phyloP scores from a whole-genome alignment of 176 grass and related monocot genomes.

The Ananas comosus region DNA sequence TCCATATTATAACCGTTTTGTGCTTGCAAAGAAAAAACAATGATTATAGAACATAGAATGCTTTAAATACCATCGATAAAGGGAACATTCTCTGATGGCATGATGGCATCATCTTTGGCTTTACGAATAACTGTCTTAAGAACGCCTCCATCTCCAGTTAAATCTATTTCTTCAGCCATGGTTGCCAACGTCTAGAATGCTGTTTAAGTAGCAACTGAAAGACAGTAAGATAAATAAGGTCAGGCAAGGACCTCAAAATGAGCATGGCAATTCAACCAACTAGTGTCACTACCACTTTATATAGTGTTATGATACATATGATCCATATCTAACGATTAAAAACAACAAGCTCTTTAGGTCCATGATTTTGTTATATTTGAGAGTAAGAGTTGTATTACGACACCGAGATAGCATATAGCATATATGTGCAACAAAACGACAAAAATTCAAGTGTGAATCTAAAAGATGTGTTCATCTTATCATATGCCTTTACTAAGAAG shows the following conservation, averaged over 20 bases:
- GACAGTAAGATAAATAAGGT: neutral
- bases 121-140: constrained; percentile 66
- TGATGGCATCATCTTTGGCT: constrained; percentile 65
- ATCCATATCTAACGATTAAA: too few relatives aligned
- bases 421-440: too few relatives aligned
- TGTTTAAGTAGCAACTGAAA: neutral
- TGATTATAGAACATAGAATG: neutral
- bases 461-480: too few relatives aligned
- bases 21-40: neutral
- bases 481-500: too few relatives aligned
- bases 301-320: too few relatives aligned
- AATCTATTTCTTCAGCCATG: constrained; percentile 73
- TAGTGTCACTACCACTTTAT: too few relatives aligned
- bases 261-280: neutral
- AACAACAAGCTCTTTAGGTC: too few relatives aligned
- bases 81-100: constrained; percentile 64
- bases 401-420: too few relatives aligned
- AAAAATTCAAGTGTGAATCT: too few relatives aligned
- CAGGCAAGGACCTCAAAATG: neutral
- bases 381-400: too few relatives aligned
- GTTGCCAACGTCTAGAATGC: constrained; percentile 18
- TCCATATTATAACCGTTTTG: neutral
- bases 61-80: constrained; percentile 71
- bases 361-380: too few relatives aligned
- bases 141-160: constrained; percentile 79